Base-by-base conservation (phyloP, 441 rosid genomes). In the Brassica hybrid region DNA sequence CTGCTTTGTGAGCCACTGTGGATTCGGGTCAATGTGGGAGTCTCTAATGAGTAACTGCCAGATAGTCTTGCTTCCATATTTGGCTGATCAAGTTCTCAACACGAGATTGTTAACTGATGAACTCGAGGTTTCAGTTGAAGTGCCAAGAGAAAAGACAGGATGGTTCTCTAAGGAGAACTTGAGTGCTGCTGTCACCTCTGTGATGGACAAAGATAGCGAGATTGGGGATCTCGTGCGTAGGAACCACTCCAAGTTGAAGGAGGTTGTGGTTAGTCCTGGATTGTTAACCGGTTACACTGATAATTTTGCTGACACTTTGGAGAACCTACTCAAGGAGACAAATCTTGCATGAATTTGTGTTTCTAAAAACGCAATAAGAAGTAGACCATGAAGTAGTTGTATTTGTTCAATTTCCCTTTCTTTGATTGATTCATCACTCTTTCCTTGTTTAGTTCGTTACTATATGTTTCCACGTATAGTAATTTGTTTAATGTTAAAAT, bases 21-120 rank as follows among this genome's bases (percentile, higher is more conserved):
- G 94, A 66, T 88, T 85, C 25, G 91, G 89, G 7, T 87, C 94
- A 2, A 85, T 87, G 92, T 90, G 90, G 94, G 94, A 88, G 75
- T 78, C 88, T 23, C 71, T 90, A 62, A 38, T 84, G 84, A 85
- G 85, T 69, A 83, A 86, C 60, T 83, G 86, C 57, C 91, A 83
- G 62, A 82, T 86, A 32, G 89, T 90, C 61, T 70, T 85, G 82
- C 84, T 86, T 38, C 91, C 95, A 3, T 82, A 78, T 18, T 60
- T 88, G 5, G 0, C 5, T 34, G 85, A 84, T 58, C 87, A 83
- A 21, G 36, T 81, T 21, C n/a, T 84, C 59, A 74, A 59, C 45
- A 72, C 89, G 0, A 86, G 82, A 61, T 43, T 81, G 60, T n/a
- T 81, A 80, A 80, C 52, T 0, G 73, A 79, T 2, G 86, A 84